Evolutionary conservation across 2,329 filamentous ascomycete genomes (phyloP), one percentile per base, ranked within the genome.

Genomic region (Stagonosporopsis chrysanthemi): DNA sequence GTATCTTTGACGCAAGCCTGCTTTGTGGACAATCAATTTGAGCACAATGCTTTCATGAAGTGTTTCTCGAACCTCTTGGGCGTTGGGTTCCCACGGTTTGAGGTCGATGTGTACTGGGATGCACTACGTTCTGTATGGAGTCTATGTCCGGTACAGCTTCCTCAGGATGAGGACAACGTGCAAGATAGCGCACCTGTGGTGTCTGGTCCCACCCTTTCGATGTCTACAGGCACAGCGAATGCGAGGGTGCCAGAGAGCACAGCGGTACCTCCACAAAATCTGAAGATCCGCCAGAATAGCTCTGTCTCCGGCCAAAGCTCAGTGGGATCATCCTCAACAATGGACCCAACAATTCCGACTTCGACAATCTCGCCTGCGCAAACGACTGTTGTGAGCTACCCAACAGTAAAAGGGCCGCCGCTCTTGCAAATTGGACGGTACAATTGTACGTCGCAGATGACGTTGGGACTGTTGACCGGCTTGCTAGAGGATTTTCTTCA

Each of bases 51-150:
- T 3, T 80, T 82, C 15, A 77, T 77, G 35, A 80, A 78, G 69
- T 90, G 87, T 72, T 76, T 89, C 33, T 88, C 86, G 4, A 88
- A 88, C 69, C 77, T 90, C 1, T 76, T 90, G 26, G 81, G 82
- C 0, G 74, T 82, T n/a, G 85, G 85, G 5, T 88, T 86, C 64
- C 79, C 82, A 36, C 80, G 83, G 41, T 79, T 88, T 42, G 74
- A 83, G 40, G 73, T 88, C 26, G 87, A 90, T 69, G 64, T 88
- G 12, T 89, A 87, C 66, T 90, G 87, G 87, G 86, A 88, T 61
- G 67, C 80, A 23, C 78, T 75, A 28, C 79, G 81, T 26, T 74
- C 73, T 29, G 68, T 78, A 38, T 89, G 87, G 85, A 84, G 79
- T 46, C 79, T 89, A 17, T 90, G 87, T 68, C 87, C 87, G 0